Evolutionary conservation across 176 grass and related monocot species (phyloP), one percentile per base, ranked within the genome.

Genomic region (Zizania latifolia): DNA sequence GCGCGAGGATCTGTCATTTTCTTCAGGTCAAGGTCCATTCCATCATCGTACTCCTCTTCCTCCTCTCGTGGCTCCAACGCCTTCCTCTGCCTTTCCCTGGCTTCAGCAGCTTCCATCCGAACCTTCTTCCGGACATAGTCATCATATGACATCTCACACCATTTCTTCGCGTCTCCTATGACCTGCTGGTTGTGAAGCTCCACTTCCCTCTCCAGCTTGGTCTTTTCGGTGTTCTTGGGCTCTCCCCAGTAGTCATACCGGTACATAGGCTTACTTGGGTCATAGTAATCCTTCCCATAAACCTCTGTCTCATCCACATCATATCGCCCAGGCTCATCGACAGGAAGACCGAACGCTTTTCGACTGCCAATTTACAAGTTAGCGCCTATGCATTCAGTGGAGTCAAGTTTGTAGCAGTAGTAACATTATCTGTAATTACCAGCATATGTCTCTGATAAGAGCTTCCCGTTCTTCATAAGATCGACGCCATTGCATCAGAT

Each of bases 361-460:
- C 88, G 91, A 50, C 94, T 98, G 86, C 60, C 54, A 37, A 71
- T 5, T 58, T 63, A 72, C 14, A 16, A 15, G 56, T 69, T 44
- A 89, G 54, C 51, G 24, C 51, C 0, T 24, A 15, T 38, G 17
- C 28, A 19, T 7, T 58, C 36, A 0, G 31, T 44, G 44, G 16
- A 22, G 14, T 81, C 5, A 8, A 74, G 36, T 27, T 22, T 53
- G 19, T 24, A 83, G 19, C 37, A 6, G 6, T 19, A 19, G 36
- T 33, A 60, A 76, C 10, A 38, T 34, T 72, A 71, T 66, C 43
- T 31, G 51, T 11, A 27, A 60, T 79, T 90, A 92, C 91, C 88
- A 91, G 84, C 94, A 88, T 63, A 92, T 94, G 71, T 94, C 94
- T 89, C 89, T 98, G 12, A 98, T 89, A 34, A 94, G 94, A 65